Percentiles rank a stretch among this genome's conserved stretches.
phyloP scores from a whole-genome alignment of 257 asterid species.

The Cordia subcordata region DNA sequence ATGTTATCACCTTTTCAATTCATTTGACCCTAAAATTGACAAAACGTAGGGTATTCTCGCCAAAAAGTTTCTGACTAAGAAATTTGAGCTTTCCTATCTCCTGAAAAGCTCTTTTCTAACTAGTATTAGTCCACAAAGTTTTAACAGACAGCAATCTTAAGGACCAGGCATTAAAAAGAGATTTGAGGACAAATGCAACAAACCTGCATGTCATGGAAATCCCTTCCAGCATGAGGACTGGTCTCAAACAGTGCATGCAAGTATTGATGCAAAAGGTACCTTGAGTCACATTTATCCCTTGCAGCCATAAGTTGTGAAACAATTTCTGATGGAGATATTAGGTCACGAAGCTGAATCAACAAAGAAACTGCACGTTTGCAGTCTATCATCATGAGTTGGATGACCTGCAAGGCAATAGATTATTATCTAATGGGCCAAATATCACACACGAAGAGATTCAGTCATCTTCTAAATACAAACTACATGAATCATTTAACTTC shows the following conservation, averaged over 20 bases:
- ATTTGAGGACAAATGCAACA: constrained; percentile 12
- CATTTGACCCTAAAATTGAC: too few relatives aligned
- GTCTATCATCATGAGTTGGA: constrained; percentile 92
- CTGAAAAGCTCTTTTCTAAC: too few relatives aligned
- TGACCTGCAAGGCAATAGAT: constrained; percentile 55
- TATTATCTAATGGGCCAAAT: background rate
- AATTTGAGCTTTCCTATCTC: too few relatives aligned
- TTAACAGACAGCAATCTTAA: constrained; percentile 3
- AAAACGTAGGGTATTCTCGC: too few relatives aligned
- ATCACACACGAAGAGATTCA: background rate
- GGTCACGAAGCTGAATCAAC: constrained; percentile 66
- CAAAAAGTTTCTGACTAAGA: too few relatives aligned
- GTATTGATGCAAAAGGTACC: constrained; percentile 62
- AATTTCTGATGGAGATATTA: constrained; percentile 73
- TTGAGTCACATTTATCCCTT: constrained; percentile 55
- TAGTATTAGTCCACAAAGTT: background rate
- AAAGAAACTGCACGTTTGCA: constrained; percentile 72
- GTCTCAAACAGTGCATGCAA: constrained; percentile 73
- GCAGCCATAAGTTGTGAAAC: constrained; percentile 79
- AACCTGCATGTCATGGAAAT: constrained; percentile 98
- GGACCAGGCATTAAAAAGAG: background rate
- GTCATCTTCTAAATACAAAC: background rate
- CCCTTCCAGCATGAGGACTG: constrained; percentile 88
- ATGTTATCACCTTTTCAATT: too few relatives aligned
- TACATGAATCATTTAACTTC: background rate